Percentiles rank a stretch among this genome's conserved stretches.
phyloP scores from a whole-genome alignment of 2,329 filamentous ascomycete species.

The Trichoderma arundinaceum region DNA sequence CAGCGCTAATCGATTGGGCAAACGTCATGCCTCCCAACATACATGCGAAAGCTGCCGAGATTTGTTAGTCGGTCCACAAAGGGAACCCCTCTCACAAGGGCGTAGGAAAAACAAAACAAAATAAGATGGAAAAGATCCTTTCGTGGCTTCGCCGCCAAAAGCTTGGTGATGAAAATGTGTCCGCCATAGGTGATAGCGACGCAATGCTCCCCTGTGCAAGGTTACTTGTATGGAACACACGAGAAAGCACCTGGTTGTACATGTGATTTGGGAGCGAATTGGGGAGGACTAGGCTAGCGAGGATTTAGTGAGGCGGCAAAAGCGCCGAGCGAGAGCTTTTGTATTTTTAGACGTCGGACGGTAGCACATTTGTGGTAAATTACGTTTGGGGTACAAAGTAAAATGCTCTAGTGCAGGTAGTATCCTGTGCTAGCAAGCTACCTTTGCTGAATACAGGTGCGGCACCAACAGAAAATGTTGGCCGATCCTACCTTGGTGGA shows the following conservation, averaged over 20 bases:
- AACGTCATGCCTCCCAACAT: constrained; percentile 13
- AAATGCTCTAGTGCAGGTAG: no score
- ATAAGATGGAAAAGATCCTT: neutral
- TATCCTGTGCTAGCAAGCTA: no score
- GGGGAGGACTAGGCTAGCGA: constrained; percentile 7
- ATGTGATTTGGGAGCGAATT: constrained; percentile 8
- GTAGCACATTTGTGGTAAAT: neutral
- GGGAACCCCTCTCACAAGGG: neutral
- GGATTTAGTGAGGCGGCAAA: neutral
- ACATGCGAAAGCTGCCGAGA: constrained; percentile 11
- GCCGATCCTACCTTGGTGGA: neutral
- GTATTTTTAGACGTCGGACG: constrained; percentile 12
- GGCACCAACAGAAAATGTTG: neutral
- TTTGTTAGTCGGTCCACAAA: neutral
- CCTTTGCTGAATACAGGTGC: neutral
- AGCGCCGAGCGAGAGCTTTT: constrained; percentile 3
- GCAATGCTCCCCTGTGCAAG: constrained; percentile 8
- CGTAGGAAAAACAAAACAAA: neutral
- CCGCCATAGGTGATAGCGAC: neutral
- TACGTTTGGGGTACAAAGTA: no score
- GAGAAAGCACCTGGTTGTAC: neutral
- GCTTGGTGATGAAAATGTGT: constrained; percentile 6
- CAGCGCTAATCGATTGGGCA: constrained; percentile 18
- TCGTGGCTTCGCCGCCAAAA: constrained; percentile 10
- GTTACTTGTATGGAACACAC: neutral